A percentile compares a stretch with the other conserved stretches of the same genome.
These are phyloP conservation scores for Bonia amplexicaulis DNA, from an alignment of 176 grass and related monocot genomes.

Conservation along the genomic window DNA sequence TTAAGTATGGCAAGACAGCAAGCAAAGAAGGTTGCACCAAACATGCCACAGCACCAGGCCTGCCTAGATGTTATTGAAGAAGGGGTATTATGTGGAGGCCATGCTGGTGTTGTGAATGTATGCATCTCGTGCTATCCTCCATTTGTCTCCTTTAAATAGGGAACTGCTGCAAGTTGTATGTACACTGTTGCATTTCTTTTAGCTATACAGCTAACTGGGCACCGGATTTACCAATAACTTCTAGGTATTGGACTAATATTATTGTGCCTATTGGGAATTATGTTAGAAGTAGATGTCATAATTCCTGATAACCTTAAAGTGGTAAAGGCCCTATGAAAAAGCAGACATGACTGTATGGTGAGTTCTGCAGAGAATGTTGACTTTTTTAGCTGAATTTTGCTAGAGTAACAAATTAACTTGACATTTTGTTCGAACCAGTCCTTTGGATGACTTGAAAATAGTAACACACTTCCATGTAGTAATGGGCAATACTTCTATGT, in stretches of 20 bases:
- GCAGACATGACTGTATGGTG: neutral
- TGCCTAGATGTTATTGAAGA: constrained; percentile 84
- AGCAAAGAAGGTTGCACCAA: constrained; percentile 52
- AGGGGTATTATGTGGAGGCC: constrained; percentile 69
- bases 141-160: neutral
- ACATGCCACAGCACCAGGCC: constrained; percentile 80
- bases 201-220: neutral
- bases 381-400: neutral
- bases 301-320: neutral
- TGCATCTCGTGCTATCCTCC: neutral
- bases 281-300: neutral
- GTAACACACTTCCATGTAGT: neutral
- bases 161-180: neutral
- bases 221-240: neutral
- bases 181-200: neutral
- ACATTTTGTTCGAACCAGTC: neutral
- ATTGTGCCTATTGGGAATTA: neutral
- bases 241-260: neutral
- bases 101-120: constrained; percentile 89
- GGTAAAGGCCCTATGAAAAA: neutral
- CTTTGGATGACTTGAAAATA: neutral
- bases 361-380: neutral
- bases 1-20: constrained; percentile 63
- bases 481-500: neutral
- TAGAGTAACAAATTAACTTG: neutral